These are phyloP conservation scores for Starmera amethionina DNA, from an alignment of 805 yeast species.

Conservation along the genomic window DNA sequence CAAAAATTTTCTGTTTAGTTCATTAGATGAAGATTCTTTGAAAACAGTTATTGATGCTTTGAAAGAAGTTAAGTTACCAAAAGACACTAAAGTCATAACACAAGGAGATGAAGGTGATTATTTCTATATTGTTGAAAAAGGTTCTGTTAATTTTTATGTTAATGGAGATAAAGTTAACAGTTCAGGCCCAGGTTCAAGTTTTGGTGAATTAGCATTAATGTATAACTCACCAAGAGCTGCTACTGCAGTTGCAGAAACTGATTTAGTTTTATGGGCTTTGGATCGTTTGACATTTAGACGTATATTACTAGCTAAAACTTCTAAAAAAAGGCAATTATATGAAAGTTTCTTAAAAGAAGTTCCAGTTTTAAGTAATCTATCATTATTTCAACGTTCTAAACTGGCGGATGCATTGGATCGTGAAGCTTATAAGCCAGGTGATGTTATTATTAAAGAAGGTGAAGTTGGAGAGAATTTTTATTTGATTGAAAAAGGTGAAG, in stretches of 20 bases:
- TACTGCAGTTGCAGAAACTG: slow-evolving; percentile 67
- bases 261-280: slow-evolving; percentile 79
- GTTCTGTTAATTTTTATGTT: slow-evolving; percentile 73
- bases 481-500: slow-evolving; percentile 72
- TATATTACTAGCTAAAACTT: slow-evolving; percentile 82
- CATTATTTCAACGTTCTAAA: slow-evolving; percentile 77
- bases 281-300: slow-evolving; percentile 90
- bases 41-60: slow-evolving; percentile 77
- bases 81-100: slow-evolving; percentile 58
- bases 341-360: slow-evolving; percentile 83
- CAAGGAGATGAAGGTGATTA: slow-evolving; percentile 96
- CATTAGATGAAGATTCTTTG: slow-evolving; percentile 69
- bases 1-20: slow-evolving; percentile 76
- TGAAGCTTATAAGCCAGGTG: slow-evolving; percentile 59
- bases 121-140: slow-evolving; percentile 79
- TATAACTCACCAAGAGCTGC: slow-evolving; percentile 98
- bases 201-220: slow-evolving; percentile 96
- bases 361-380: slow-evolving; percentile 64
- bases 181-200: slow-evolving; percentile 80
- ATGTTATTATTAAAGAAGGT: slow-evolving; percentile 75
- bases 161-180: slow-evolving; percentile 56
- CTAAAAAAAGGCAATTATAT: slow-evolving; percentile 82
- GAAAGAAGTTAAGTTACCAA: slow-evolving; percentile 53
- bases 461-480: slow-evolving; percentile 73
- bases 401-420: slow-evolving; percentile 92